phyloP scores from a whole-genome alignment of 805 yeast genomes.

The Blastobotrys muscicola region DNA sequence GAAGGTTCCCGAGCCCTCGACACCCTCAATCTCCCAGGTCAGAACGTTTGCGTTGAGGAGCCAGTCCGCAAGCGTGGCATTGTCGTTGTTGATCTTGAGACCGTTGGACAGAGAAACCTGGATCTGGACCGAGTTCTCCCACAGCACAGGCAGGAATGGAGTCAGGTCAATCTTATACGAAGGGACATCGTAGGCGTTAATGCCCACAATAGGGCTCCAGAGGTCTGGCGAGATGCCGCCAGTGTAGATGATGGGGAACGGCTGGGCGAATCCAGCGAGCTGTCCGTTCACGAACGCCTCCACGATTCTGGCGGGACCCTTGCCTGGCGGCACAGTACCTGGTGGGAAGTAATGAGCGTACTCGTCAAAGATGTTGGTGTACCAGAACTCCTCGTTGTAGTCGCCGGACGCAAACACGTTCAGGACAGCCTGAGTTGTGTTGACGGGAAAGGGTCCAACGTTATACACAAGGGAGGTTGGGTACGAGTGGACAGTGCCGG shows the following conservation, averaged over 20 bases:
- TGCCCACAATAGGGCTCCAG: conserved; percentile 75
- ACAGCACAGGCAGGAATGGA: conserved; percentile 57
- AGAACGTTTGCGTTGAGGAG: conserved; percentile 24
- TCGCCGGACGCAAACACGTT: conserved; percentile 67
- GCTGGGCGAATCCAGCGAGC: conserved; percentile 52
- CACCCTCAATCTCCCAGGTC: conserved; percentile 22
- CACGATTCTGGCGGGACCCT: conserved; percentile 63
- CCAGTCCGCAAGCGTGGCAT: conserved; percentile 19
- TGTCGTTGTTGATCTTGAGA: not conserved
- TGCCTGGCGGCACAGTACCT: conserved; percentile 21
- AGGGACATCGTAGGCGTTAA: conserved; percentile 63
- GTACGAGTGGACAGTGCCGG: not conserved
- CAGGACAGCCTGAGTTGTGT: conserved; percentile 51
- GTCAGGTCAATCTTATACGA: conserved; percentile 64
- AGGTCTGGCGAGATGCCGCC: conserved; percentile 77
- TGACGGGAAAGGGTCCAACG: conserved; percentile 30
- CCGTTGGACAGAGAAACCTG: conserved; percentile 9
- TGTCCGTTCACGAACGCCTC: conserved; percentile 52
- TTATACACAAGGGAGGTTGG: not conserved
- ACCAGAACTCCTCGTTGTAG: conserved; percentile 82
- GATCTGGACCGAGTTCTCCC: conserved; percentile 36
- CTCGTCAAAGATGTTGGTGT: conserved; percentile 37
- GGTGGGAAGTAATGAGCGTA: conserved; percentile 17
- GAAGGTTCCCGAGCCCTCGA: conserved; percentile 16
- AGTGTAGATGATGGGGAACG: conserved; percentile 66